Conservation (phyloP, 1,139 yeast species). For the Yamadazyma diddensiae region DNA sequence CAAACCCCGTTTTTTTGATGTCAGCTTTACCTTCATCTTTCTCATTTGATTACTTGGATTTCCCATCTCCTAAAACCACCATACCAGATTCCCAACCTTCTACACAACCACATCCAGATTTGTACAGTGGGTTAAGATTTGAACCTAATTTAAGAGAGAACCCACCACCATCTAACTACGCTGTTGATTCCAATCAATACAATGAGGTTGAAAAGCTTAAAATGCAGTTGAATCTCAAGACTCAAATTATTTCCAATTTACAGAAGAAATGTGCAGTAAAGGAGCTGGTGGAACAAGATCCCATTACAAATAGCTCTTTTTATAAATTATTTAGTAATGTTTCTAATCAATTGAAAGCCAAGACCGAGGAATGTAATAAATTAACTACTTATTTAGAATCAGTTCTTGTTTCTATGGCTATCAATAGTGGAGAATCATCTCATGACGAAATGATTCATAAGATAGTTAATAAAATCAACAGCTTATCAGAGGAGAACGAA, state of each 20-base stretch:
- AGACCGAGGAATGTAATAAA: constrained; percentile 55
- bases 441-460: constrained; percentile 76
- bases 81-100: neutral
- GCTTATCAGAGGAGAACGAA: constrained; percentile 68
- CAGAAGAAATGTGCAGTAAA: constrained; percentile 11
- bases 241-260: constrained; percentile 35
- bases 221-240: constrained; percentile 31
- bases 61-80: constrained; percentile 2
- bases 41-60: constrained; percentile 7
- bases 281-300: constrained; percentile 1
- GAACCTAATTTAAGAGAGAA: neutral
- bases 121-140: constrained; percentile 1
- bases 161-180: neutral
- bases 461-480: constrained; percentile 59
- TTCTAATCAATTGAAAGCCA: constrained; percentile 47
- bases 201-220: constrained; percentile 27
- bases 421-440: constrained; percentile 1
- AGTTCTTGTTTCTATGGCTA: constrained; percentile 6
- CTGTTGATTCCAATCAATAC: neutral
- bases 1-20: neutral
- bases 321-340: constrained; percentile 49
- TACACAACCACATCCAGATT: neutral
- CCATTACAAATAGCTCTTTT: constrained; percentile 17
- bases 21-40: constrained; percentile 6
- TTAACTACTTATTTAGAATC: constrained; percentile 15